Conservation (phyloP, 1,284 basidiomycete genomes). For the Pascua sp. region DNA sequence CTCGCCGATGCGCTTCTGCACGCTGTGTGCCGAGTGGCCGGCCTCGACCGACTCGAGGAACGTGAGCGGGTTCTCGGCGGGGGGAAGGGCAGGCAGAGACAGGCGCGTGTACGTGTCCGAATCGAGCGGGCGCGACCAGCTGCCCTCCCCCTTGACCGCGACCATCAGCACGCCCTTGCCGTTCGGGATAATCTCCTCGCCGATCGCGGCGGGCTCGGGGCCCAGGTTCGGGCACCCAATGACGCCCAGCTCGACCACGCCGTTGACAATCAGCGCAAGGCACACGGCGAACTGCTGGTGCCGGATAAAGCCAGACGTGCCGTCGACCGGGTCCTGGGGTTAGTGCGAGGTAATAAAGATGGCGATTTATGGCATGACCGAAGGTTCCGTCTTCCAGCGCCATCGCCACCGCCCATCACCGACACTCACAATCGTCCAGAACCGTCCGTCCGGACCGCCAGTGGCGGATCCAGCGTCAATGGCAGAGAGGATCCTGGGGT, state of each 20-base stretch:
- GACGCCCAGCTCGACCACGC: slow-evolving; percentile 78
- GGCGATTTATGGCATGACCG: not conserved
- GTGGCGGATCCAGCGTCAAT: slow-evolving; percentile 80
- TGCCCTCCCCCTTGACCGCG: slow-evolving; percentile 74
- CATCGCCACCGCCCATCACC: not conserved
- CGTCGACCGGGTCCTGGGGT: slow-evolving; percentile 42
- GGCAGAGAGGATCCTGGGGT: slow-evolving; percentile 66
- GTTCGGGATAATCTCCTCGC: slow-evolving; percentile 53
- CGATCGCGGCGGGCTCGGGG: slow-evolving; percentile 58
- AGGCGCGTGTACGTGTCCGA: slow-evolving; percentile 36
- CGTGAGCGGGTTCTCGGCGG: slow-evolving; percentile 48
- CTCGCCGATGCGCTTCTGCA: slow-evolving; percentile 71
- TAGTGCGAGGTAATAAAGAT: slow-evolving; percentile 6
- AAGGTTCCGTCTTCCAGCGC: too few relatives aligned
- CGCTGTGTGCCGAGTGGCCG: slow-evolving; percentile 81
- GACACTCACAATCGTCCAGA: slow-evolving; percentile 60
- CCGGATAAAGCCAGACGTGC: slow-evolving; percentile 69
- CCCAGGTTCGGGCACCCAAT: slow-evolving; percentile 95
- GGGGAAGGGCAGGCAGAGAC: slow-evolving; percentile 36
- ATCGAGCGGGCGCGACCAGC: slow-evolving; percentile 56
- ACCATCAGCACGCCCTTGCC: slow-evolving; percentile 75
- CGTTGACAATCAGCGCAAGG: slow-evolving; percentile 81
- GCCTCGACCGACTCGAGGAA: slow-evolving; percentile 92
- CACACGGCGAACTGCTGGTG: slow-evolving; percentile 98
- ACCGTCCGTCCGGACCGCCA: slow-evolving; percentile 67